Evolutionary conservation across 2,329 filamentous ascomycete genomes (phyloP).

Genomic region (Paecilomyces sp.): DNA sequence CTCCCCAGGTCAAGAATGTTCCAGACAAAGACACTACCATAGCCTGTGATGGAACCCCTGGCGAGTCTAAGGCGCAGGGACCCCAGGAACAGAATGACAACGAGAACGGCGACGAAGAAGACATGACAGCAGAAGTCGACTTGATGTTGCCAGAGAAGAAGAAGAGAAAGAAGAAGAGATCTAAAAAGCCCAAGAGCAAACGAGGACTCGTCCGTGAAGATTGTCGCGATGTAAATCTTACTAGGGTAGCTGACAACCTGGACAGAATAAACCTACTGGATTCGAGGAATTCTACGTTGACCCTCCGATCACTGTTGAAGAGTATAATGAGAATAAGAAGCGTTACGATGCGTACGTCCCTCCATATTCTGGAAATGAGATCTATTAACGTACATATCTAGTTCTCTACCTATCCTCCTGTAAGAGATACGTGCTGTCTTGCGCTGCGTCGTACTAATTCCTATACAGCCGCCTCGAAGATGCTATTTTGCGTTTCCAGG

Average conservation of each 20-base stretch:
- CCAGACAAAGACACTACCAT: not conserved
- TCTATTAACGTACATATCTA: slow-evolving; percentile 20
- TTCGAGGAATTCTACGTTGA: slow-evolving; percentile 81
- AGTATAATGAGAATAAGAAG: slow-evolving; percentile 58
- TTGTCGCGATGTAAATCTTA: not conserved
- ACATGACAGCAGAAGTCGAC: slow-evolving; percentile 4
- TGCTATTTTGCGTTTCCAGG: slow-evolving; percentile 74
- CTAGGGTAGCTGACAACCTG: not conserved
- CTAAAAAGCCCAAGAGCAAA: slow-evolving; percentile 31
- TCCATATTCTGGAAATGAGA: not conserved
- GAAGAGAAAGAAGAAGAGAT: slow-evolving; percentile 30
- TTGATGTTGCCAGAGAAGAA: slow-evolving; percentile 13
- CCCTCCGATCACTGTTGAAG: slow-evolving; percentile 64
- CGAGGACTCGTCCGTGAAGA: slow-evolving; percentile 22
- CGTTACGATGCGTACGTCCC: slow-evolving; percentile 59
- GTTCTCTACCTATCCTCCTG: slow-evolving; percentile 51
- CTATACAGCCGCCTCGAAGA: slow-evolving; percentile 65
- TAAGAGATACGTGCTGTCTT: slow-evolving; percentile 28
- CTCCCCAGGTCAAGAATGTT: not conserved
- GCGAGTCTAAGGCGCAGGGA: not conserved
- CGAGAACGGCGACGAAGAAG: slow-evolving; percentile 2
- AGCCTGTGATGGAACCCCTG: not conserved
- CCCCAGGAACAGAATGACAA: not conserved
- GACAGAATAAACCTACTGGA: slow-evolving; percentile 48
- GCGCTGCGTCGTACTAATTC: slow-evolving; percentile 7